phyloP scores from a whole-genome alignment of 768 basidiomycete species.

The Kwoniella bestiolae region DNA sequence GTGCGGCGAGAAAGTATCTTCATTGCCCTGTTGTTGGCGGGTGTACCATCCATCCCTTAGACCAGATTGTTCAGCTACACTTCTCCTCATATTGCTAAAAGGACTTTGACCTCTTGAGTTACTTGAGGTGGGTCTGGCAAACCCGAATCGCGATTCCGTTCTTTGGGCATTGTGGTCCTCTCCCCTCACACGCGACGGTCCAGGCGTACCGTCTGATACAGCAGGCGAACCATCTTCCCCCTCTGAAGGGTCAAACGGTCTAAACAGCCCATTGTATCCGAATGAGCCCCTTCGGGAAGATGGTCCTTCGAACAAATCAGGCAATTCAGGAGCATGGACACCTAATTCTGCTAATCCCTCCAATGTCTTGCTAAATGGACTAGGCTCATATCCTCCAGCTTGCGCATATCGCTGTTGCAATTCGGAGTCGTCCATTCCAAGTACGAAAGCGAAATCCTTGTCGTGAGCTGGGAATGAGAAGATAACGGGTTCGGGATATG shows the following conservation, averaged over 20 bases:
- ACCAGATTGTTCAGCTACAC: slow-evolving; percentile 22
- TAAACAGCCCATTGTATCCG: slow-evolving; percentile 30
- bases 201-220: slow-evolving; percentile 17
- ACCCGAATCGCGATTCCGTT: slow-evolving; percentile 49
- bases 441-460: slow-evolving; percentile 42
- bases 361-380: slow-evolving; percentile 43
- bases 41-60: slow-evolving; percentile 28
- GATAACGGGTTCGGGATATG: slow-evolving; percentile 45
- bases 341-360: slow-evolving; percentile 47
- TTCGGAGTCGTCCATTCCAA: slow-evolving; percentile 33
- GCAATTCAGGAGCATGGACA: slow-evolving; percentile 37
- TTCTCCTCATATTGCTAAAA: slow-evolving; percentile 30
- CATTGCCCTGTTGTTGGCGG: slow-evolving; percentile 2
- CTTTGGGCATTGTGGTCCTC: slow-evolving; percentile 28
- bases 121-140: slow-evolving; percentile 36
- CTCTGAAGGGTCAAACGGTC: slow-evolving; percentile 39
- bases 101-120: slow-evolving; percentile 40
- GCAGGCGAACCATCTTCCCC: slow-evolving; percentile 16
- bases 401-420: slow-evolving; percentile 15
- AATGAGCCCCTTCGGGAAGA: slow-evolving; percentile 11
- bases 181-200: slow-evolving; percentile 19
- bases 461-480: slow-evolving; percentile 42
- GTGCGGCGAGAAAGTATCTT: neutral
- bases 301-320: slow-evolving; percentile 26
- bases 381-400: slow-evolving; percentile 33